Evolutionary conservation across 768 basidiomycete species (phyloP).

Genomic region (Kwoniella dendrophila): DNA sequence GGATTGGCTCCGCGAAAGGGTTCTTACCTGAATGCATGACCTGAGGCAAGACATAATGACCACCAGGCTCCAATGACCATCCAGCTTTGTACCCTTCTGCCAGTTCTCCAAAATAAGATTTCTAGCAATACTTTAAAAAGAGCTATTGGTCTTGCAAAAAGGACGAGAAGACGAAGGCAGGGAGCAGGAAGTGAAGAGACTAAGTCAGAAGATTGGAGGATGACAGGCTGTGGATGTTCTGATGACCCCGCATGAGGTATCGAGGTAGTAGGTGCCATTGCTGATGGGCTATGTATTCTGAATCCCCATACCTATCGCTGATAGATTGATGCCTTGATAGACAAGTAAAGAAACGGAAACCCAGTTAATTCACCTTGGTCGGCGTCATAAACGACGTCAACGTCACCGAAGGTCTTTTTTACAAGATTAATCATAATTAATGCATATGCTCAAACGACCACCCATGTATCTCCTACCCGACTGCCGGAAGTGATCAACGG

Average conservation of each 20-base stretch:
- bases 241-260: constrained; percentile 3
- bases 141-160: constrained; percentile 44
- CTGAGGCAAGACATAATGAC: constrained; percentile 69
- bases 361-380: background rate
- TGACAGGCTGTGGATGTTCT: constrained; percentile 10
- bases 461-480: too few relatives aligned
- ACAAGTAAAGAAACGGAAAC: background rate
- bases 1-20: too few relatives aligned
- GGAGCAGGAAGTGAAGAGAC: constrained; percentile 49
- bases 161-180: constrained; percentile 48
- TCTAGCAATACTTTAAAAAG: constrained; percentile 33
- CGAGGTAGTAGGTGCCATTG: constrained; percentile 16
- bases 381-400: constrained; percentile 1
- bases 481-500: constrained; percentile 2
- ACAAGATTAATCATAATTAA: background rate
- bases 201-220: constrained; percentile 34
- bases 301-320: background rate
- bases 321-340: background rate
- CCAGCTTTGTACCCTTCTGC: constrained; percentile 53
- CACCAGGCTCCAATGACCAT: constrained; percentile 75
- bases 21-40: constrained; percentile 62
- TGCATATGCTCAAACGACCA: background rate
- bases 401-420: constrained; percentile 9
- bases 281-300: background rate
- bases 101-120: constrained; percentile 46